These are phyloP conservation scores for Papiliotrema laurentii DNA, from an alignment of 1,284 basidiomycete species.

Conservation along the genomic window DNA sequence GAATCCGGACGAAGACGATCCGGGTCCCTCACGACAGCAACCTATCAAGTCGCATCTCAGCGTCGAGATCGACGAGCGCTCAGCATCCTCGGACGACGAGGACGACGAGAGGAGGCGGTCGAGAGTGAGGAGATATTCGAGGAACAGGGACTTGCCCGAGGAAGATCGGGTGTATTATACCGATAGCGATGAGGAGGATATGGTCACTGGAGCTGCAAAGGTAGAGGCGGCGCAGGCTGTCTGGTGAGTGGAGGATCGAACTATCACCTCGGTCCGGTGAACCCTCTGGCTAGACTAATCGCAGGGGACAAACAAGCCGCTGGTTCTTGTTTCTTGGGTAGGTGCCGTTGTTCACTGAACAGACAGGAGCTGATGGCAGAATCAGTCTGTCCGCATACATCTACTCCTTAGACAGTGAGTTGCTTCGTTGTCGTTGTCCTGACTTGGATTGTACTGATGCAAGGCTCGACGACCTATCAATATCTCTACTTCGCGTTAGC, in stretches of 20 bases:
- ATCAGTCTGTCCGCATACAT: constrained; percentile 67
- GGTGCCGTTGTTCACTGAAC: constrained; percentile 6
- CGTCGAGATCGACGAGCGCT: not conserved
- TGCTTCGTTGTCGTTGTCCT: not conserved
- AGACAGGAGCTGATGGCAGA: constrained; percentile 40
- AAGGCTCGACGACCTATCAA: constrained; percentile 57
- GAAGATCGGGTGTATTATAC: not conserved
- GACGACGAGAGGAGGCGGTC: not conserved
- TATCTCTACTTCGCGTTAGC: constrained; percentile 59
- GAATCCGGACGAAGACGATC: not conserved
- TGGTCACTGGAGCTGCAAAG: constrained; percentile 29
- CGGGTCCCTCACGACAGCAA: not conserved
- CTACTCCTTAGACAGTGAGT: constrained; percentile 64
- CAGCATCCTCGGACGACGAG: not conserved
- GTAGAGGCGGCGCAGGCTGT: constrained; percentile 42
- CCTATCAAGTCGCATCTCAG: not conserved
- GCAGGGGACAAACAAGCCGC: constrained; percentile 46
- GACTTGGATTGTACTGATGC: constrained; percentile 6
- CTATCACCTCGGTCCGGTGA: not conserved
- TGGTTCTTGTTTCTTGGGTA: constrained; percentile 63
- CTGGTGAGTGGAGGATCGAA: constrained; percentile 23
- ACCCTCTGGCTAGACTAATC: not conserved
- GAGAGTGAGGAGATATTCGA: not conserved
- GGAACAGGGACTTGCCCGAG: constrained; percentile 2
- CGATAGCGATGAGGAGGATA: not conserved